These are phyloP conservation scores for Mycogone perniciosa DNA, from an alignment of 2,329 filamentous ascomycete genomes.

Conservation along the genomic window DNA sequence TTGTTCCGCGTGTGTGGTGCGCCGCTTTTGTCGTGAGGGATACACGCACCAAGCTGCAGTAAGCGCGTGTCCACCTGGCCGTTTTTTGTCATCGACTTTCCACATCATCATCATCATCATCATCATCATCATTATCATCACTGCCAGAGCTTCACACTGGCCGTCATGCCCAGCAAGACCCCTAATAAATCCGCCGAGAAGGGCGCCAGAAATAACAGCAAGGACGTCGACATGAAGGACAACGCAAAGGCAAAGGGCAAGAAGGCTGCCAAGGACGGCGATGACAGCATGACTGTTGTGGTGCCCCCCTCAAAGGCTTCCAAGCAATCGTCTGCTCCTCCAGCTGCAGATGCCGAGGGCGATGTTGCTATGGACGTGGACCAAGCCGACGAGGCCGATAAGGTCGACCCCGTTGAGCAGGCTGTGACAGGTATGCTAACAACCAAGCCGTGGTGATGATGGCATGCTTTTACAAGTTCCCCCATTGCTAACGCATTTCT, in stretches of 20 bases:
- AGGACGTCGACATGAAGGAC: constrained; percentile 68
- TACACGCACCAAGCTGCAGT: neutral
- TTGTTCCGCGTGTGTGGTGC: neutral
- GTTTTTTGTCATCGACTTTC: too few relatives aligned
- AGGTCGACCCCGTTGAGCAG: constrained; percentile 56
- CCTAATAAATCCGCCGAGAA: constrained; percentile 66
- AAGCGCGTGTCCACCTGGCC: too few relatives aligned
- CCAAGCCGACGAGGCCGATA: constrained; percentile 45
- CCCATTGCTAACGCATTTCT: constrained; percentile 15
- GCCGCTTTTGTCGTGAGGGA: neutral
- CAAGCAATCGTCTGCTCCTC: constrained; percentile 47
- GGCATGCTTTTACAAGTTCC: neutral
- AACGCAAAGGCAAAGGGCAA: constrained; percentile 61
- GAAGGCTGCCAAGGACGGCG: constrained; percentile 58
- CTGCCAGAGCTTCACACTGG: constrained; percentile 1
- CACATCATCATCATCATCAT: too few relatives aligned
- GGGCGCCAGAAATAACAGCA: constrained; percentile 53
- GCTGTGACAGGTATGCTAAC: constrained; percentile 50
- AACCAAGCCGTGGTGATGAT: neutral
- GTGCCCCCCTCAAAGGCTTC: constrained; percentile 65
- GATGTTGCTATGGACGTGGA: constrained; percentile 65
- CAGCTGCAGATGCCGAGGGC: constrained; percentile 55
- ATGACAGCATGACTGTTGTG: constrained; percentile 76
- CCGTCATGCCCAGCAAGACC: constrained; percentile 64
- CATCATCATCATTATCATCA: too few relatives aligned